Base-by-base conservation (phyloP, 2,329 filamentous ascomycete genomes). In the Penicillium oxalicum region DNA sequence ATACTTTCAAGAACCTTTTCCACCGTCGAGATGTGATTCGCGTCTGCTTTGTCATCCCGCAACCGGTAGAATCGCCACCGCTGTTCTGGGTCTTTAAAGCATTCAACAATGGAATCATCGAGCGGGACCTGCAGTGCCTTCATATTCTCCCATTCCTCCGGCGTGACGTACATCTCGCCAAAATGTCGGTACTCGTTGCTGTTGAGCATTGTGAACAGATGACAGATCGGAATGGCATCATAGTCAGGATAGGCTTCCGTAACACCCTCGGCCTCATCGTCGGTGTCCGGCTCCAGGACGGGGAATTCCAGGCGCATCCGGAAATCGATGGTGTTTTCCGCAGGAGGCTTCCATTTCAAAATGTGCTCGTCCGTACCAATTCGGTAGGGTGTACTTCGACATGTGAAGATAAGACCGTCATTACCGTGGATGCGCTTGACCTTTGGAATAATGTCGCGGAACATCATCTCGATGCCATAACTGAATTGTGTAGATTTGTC, bases 351-450 rank as follows among this genome's bases (percentile, higher is more conserved):
- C 93, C 93, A 98, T 70, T 98, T 98, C 35, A 98, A 76, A 54
- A 96, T 98, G 67, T 95, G 86, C 43, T 82, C 81, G 69, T 98
- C 93, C 9, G 93, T 98, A 57, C 93, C 93, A 57, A 87, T 85
- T 60, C 85, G 84, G 74, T 98, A 98, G 8, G 85, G 79, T 13
- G 88, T 89, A 60, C 83, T 86, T 55, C 88, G 83, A 72, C 91
- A 95, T n/a, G 93, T 97, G 71, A 97, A 98, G 63, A 98, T 95
- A 40, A 98, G 79, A 5, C 93, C 93, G 67, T 98, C 93, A 67
- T 96, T 97, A 53, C 91, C 91, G 66, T 98, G 93, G 36, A 74
- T 69, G 42, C 66, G 66, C 57, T 84, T 86, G 33, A 98, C 79
- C 37, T 78, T 83, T 1, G 90, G 91, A 27, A 97, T 81, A 39